phyloP scores from a whole-genome alignment of 371 early-diverging fungal species.

The Nematocida parisii region DNA sequence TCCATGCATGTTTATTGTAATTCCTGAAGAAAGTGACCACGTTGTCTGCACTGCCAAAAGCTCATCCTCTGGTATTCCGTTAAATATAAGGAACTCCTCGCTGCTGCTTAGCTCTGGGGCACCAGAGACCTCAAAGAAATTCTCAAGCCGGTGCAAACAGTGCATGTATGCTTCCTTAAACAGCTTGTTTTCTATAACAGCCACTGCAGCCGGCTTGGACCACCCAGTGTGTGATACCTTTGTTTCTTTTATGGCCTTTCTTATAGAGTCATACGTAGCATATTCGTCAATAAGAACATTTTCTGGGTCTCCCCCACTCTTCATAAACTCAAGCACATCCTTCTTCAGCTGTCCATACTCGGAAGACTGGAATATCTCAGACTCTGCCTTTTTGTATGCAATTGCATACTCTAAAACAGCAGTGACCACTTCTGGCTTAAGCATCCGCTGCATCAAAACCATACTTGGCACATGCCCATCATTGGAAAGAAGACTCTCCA shows the following conservation, averaged over 20 bases:
- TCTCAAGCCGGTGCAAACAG: slow-evolving; percentile 10
- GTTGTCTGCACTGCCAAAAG: slow-evolving; percentile 17
- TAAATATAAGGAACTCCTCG: slow-evolving; percentile 9
- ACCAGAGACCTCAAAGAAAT: background rate
- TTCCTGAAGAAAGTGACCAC: slow-evolving; percentile 42
- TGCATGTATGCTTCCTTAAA: slow-evolving; percentile 22
- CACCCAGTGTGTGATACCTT: slow-evolving; percentile 23
- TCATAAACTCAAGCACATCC: slow-evolving; percentile 35
- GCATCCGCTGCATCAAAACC: slow-evolving; percentile 16
- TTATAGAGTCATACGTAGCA: background rate
- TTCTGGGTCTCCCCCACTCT: slow-evolving; percentile 37
- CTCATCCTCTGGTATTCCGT: slow-evolving; percentile 34
- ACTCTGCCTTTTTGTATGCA: slow-evolving; percentile 2
- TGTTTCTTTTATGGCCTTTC: slow-evolving; percentile 20
- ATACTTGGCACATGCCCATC: slow-evolving; percentile 13
- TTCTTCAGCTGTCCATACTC: slow-evolving; percentile 31
- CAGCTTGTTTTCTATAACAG: slow-evolving; percentile 32
- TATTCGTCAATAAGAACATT: background rate
- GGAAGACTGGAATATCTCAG: background rate
- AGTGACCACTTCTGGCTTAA: background rate
- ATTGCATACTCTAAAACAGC: slow-evolving; percentile 13
- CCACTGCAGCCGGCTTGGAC: background rate
- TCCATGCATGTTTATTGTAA: slow-evolving; percentile 18
- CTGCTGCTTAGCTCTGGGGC: background rate
- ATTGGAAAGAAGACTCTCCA: background rate